phyloP scores from a whole-genome alignment of 2,329 filamentous ascomycete species.

The Aspergillus awamori region DNA sequence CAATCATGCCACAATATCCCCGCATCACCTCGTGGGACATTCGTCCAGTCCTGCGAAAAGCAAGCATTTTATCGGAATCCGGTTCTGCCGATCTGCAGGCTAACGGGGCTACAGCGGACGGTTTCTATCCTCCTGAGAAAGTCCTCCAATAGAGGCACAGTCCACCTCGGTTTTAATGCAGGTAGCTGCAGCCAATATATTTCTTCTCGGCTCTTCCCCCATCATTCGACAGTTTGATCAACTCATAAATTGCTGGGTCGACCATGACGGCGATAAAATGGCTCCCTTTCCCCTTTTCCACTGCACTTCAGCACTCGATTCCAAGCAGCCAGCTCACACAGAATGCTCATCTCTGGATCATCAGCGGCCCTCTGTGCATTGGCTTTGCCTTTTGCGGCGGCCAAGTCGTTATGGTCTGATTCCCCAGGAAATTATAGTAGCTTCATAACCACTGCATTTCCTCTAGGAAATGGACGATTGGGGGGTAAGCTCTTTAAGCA shows the following conservation, averaged over 20 bases:
- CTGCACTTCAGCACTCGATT: no score
- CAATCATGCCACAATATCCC: not conserved
- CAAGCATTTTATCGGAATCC: not conserved
- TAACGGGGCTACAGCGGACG: not conserved
- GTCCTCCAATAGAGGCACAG: not conserved
- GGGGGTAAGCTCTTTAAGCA: constrained; percentile 10
- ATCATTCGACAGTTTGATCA: no score
- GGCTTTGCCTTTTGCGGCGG: constrained; percentile 2
- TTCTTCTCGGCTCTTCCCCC: not conserved
- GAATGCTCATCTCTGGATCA: not conserved
- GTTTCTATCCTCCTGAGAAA: not conserved
- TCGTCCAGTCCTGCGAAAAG: not conserved
- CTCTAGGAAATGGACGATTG: constrained; percentile 21
- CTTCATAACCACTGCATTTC: constrained; percentile 19
- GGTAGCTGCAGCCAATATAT: not conserved
- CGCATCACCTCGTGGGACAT: not conserved
- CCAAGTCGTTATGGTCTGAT: constrained; percentile 17
- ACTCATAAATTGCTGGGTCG: no score
- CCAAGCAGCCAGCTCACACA: not conserved
- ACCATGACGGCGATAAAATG: no score
- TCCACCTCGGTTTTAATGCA: not conserved
- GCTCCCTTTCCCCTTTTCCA: not conserved
- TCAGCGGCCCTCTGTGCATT: not conserved
- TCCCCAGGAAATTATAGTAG: constrained; percentile 10
- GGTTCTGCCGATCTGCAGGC: not conserved